Percentiles rank a stretch among this genome's conserved stretches.
Evolutionary conservation across 73 alveolate genomes (phyloP).

Genomic region (Stentor coeruleus): DNA sequence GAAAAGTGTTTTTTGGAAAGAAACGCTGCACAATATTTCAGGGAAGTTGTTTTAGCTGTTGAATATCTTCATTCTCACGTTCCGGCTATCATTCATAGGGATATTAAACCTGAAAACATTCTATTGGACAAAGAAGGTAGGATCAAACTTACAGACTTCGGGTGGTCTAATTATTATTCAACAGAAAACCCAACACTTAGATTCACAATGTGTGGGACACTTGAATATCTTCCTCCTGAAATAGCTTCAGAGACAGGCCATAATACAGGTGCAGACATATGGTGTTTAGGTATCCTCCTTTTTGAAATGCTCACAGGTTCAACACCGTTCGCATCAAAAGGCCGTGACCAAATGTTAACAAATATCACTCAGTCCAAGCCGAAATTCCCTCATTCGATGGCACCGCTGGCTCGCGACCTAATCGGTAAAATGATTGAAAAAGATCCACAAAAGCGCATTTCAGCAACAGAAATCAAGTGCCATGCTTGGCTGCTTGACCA

Average conservation of each 20-base stretch:
- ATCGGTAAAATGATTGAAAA: neutral
- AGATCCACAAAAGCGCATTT: neutral
- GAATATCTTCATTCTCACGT: constrained; percentile 71
- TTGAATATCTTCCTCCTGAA: constrained; percentile 70
- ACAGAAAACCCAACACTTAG: constrained; percentile 39
- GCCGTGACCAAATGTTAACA: constrained; percentile 20
- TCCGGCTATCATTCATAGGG: constrained; percentile 63
- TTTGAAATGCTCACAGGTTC: constrained; percentile 51
- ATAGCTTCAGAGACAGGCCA: constrained; percentile 37
- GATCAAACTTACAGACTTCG: constrained; percentile 72
- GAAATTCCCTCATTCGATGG: constrained; percentile 15
- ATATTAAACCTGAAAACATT: constrained; percentile 46
- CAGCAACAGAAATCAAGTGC: neutral
- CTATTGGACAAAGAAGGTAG: constrained; percentile 42
- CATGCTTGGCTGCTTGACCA: constrained; percentile 19
- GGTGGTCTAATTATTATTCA: constrained; percentile 60
- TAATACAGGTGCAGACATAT: constrained; percentile 31
- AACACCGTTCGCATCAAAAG: constrained; percentile 39
- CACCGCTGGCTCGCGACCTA: constrained; percentile 29
- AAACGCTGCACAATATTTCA: constrained; percentile 72
- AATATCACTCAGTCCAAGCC: neutral
- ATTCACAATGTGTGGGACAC: constrained; percentile 57
- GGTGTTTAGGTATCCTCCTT: constrained; percentile 48
- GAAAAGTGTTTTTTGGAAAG: constrained; percentile 65
- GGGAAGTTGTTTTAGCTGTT: constrained; percentile 78